Base-by-base conservation (phyloP, 2,329 filamentous ascomycete species). In the Ceratocystis cacaofunesta region DNA sequence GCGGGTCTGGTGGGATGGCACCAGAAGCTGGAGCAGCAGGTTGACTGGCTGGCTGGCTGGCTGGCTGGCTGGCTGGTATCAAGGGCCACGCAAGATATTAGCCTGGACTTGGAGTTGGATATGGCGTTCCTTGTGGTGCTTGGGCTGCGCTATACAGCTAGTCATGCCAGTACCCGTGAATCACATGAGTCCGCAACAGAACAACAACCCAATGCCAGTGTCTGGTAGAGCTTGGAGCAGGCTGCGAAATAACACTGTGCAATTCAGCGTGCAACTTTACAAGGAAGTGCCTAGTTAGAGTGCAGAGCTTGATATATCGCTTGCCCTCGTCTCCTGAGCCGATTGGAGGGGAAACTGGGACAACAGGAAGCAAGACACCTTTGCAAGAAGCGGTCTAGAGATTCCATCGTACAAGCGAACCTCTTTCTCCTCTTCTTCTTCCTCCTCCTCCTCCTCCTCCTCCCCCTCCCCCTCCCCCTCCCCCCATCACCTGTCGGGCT, bases 341-440 rank as follows among this genome's bases (percentile, higher is more conserved):
- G 17, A 57, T 17, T 28, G 19, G 25, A 22, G 44, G 44, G 44
- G 22, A 58, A 58, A 58, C 15, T 58, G 55, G 30, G 55, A 32
- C 55, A 58, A 58, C 28, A 58, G 55, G 55, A 58, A 58, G 28
- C 55, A 32, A n/a, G 12, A 30, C 30, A 19, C 6, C 28, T 41
- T 32, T 28, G 15, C 52, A 58, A 58, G 55, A 58, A 12, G 55
- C 55, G 55, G 55, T 58, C 55, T 58, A 30, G 55, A 58, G 17
- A 19, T n/a, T 36, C 55, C 28, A 52, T 36, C 7, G 17, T 36
- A 58, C 8, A 36, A 32, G 7, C 10, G 17, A 19, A 22, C n/a
- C n/a, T n/a, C 48, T n/a, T 19, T 22, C 22, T 52, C 48, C 17
- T n/a, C n/a, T 17, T 22, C 17, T 3, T 50, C 46, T 50, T 10